Base-by-base conservation (phyloP, 2,329 filamentous ascomycete species). In the Epichloe sibirici region DNA sequence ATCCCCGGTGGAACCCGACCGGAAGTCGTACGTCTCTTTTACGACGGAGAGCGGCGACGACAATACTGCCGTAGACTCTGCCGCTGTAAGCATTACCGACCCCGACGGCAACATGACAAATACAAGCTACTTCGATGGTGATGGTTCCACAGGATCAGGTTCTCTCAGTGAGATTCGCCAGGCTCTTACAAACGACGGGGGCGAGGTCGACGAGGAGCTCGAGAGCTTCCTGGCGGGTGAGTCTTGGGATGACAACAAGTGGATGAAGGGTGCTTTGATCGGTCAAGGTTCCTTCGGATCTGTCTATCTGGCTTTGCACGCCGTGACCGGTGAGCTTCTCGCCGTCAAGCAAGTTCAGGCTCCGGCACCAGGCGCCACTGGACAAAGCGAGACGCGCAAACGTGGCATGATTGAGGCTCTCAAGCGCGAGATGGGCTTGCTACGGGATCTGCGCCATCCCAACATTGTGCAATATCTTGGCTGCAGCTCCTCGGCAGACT, bases 381-480 rank as follows among this genome's bases (percentile, higher is more conserved):
- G 85, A 61, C 83, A 88, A 65, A 88, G 83, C 58, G 93, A 97
- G 65, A 80, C 86, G 55, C 87, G 87, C 67, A 98, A 97, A 78
- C 95, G 94, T 73, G 88, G 83, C 73, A 98, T 98, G 93, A 91
- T 98, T 56, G 89, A 95, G 59, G 93, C 93, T 1, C 77, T 98
- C 50, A 96, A 97, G 74, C 88, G 91, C 61, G 93, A 98, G 71
- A 98, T 98, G 66, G 87, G 86, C 56, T 81, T 98, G 50, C 78
- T 98, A 42, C 88, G 93, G 57, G 93, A 96, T 60, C 82, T 98
- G 48, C 90, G 94, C 63, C 93, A 98, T 64, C 82, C 88, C 52
- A 97, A 98, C 67, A 97, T 98, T 65, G 93, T 98, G 67, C 93
- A 96, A 66, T 98, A 98, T 65, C 82, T 98, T 7, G 93, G 93